Base-by-base conservation (phyloP, 139 green algal genomes). In the Tetraselmis chui region DNA sequence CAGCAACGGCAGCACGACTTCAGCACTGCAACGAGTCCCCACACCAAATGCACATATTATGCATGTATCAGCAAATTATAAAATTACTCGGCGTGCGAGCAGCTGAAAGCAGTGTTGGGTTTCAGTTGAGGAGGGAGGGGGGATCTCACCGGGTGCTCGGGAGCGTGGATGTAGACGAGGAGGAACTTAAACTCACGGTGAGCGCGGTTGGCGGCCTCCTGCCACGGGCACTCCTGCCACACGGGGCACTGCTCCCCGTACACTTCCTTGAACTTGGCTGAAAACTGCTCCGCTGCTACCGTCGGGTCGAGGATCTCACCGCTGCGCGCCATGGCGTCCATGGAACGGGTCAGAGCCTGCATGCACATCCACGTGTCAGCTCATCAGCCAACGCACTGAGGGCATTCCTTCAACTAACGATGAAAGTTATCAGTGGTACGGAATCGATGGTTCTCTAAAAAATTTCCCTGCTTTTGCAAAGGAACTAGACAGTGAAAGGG, bases 81-180 rank as follows among this genome's bases (percentile, higher is more conserved):
- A 67, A 67, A 25, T n/a, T n/a, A 67, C 5, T 67, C 45, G 45
- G 45, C 11, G 45, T 67, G 45, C 45, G 45, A 18, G 45, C 5
- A 67, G 11, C 45, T 18, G 45, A 5, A 18, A 67, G 45, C 45
- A 5, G 11, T 67, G 45, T 67, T 67, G 45, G 45, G 45, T 5
- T 67, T 5, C 11, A 25, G 45, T 5, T 25, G 45, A 67, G 45
- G 45, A 18, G 45, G 78, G 2, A 81, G 78, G 59, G 28, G 78
- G 28, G 58, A 29, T 23, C 83, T 0, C 31, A 93, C 91, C 83
- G 94, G 84, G 83, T 97, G 93, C 30, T 91, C 59, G 23, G 89
- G 84, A 0, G 89, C 84, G 31, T 97, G 93, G 25, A 97, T 88
- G 88, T 96, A 97, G 11, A 92, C 92, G 27, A 95, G 88, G 58